These are phyloP conservation scores for Hydrangea macrophylla DNA, from an alignment of 148 eudicot genomes.

Conservation along the genomic window DNA sequence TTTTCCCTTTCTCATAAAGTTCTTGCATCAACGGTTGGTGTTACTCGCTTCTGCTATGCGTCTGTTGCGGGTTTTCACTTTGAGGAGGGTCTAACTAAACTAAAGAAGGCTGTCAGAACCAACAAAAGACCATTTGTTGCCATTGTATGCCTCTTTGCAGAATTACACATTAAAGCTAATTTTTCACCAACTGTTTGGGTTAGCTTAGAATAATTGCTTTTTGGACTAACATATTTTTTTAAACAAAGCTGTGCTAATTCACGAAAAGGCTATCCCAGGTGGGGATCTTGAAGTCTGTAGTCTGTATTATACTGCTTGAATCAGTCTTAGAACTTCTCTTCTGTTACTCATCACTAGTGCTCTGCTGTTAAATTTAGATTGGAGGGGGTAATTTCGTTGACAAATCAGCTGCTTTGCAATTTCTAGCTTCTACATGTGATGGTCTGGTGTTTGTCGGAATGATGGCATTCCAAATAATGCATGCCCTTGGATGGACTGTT, in stretches of 20 bases:
- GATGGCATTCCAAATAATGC: slow-evolving; percentile 70
- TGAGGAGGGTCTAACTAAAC: slow-evolving; percentile 44
- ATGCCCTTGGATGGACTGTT: slow-evolving; percentile 53
- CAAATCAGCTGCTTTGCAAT: slow-evolving; percentile 48
- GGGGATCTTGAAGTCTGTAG: too few species aligned
- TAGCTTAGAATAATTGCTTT: too few species aligned
- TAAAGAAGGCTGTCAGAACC: slow-evolving; percentile 36
- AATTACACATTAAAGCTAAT: neutral
- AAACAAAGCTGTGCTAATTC: too few species aligned
- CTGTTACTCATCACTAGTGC: neutral
- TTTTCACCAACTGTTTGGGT: too few species aligned
- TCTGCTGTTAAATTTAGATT: slow-evolving; percentile 35
- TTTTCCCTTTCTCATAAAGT: slow-evolving; percentile 62
- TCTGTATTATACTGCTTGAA: neutral
- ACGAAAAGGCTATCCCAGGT: too few species aligned
- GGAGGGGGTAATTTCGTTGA: slow-evolving; percentile 56
- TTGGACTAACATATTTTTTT: too few species aligned
- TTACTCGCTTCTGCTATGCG: slow-evolving; percentile 53
- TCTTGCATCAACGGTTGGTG: slow-evolving; percentile 76
- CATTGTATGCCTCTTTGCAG: slow-evolving; percentile 37
- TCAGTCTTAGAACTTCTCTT: too few species aligned
- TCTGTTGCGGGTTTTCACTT: slow-evolving; percentile 65
- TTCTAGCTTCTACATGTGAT: slow-evolving; percentile 52
- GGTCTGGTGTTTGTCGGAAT: slow-evolving; percentile 60
- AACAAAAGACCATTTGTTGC: slow-evolving; percentile 40